Conservation (phyloP, 1,284 basidiomycete species). For the Apiotrichum brassicae region DNA sequence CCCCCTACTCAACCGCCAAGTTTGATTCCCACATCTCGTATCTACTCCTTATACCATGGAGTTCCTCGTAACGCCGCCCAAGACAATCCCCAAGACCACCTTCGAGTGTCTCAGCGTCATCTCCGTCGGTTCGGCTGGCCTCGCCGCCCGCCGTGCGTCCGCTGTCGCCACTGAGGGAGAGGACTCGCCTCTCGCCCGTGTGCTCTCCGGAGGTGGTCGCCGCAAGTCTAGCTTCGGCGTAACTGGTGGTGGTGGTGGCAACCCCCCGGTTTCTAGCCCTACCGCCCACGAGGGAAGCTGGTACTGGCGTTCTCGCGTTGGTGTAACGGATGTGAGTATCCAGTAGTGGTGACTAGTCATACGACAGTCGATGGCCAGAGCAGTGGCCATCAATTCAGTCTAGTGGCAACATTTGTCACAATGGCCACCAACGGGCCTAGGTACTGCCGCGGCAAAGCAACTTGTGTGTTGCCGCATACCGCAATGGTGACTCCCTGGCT, state of each 20-base stretch:
- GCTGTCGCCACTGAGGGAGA: slow-evolving; percentile 18
- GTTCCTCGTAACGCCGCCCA: slow-evolving; percentile 21
- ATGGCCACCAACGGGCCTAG: too few relatives aligned
- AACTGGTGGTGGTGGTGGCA: neutral
- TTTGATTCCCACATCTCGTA: too few relatives aligned
- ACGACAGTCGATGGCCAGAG: too few relatives aligned
- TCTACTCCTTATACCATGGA: slow-evolving; percentile 31
- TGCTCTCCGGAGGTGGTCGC: slow-evolving; percentile 31
- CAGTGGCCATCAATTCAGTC: too few relatives aligned
- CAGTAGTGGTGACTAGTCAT: neutral
- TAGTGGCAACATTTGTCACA: too few relatives aligned
- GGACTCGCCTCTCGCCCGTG: slow-evolving; percentile 24
- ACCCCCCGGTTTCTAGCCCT: slow-evolving; percentile 18
- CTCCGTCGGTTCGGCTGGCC: slow-evolving; percentile 18
- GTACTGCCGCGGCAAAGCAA: too few relatives aligned
- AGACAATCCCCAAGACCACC: slow-evolving; percentile 26
- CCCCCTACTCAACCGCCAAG: too few relatives aligned
- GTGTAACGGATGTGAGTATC: slow-evolving; percentile 34
- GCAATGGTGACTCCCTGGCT: too few relatives aligned
- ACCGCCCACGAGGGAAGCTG: slow-evolving; percentile 27
- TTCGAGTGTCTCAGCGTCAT: slow-evolving; percentile 39
- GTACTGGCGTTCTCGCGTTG: slow-evolving; percentile 42
- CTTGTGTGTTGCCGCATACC: too few relatives aligned
- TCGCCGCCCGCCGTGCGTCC: slow-evolving; percentile 25
- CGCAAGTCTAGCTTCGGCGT: slow-evolving; percentile 1